Conservation (phyloP, 2,329 filamentous ascomycete genomes). For the Metarhizium album region DNA sequence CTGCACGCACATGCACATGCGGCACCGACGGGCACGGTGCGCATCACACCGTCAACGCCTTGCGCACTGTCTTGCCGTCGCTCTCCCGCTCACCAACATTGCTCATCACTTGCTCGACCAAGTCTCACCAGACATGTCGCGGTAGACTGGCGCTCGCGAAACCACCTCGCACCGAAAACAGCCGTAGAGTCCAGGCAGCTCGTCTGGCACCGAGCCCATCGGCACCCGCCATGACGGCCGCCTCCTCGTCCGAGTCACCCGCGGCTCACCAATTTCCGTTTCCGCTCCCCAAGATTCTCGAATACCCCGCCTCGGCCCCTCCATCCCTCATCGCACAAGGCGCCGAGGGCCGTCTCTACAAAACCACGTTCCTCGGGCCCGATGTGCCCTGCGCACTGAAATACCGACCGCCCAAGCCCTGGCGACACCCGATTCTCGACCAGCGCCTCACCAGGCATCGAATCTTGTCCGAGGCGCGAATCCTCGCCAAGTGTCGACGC, state of each 20-base stretch:
- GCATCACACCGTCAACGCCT: too few relatives aligned
- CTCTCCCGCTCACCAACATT: too few relatives aligned
- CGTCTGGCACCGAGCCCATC: neutral
- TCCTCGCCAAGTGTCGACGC: slow-evolving; percentile 65
- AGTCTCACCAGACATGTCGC: neutral
- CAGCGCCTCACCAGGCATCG: slow-evolving; percentile 75
- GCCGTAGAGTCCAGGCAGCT: neutral
- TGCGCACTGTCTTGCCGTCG: too few relatives aligned
- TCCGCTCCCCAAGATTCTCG: slow-evolving; percentile 54
- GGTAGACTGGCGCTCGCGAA: slow-evolving; percentile 1
- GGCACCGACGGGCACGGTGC: too few relatives aligned
- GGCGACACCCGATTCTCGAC: slow-evolving; percentile 85
- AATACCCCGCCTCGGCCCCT: slow-evolving; percentile 45
- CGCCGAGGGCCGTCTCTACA: slow-evolving; percentile 90
- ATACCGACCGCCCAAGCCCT: slow-evolving; percentile 81
- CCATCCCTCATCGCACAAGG: slow-evolving; percentile 78
- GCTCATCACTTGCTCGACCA: too few relatives aligned
- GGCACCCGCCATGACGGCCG: slow-evolving; percentile 3
- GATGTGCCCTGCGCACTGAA: slow-evolving; percentile 69
- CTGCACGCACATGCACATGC: too few relatives aligned
- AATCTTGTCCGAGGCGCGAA: slow-evolving; percentile 78
- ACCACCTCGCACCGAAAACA: neutral
- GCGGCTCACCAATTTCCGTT: slow-evolving; percentile 30
- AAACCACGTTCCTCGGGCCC: slow-evolving; percentile 65
- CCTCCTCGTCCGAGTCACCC: neutral